These are phyloP conservation scores for Globisporangium camurandrum DNA, from an alignment of 352 stramenopile genomes.

Conservation along the genomic window DNA sequence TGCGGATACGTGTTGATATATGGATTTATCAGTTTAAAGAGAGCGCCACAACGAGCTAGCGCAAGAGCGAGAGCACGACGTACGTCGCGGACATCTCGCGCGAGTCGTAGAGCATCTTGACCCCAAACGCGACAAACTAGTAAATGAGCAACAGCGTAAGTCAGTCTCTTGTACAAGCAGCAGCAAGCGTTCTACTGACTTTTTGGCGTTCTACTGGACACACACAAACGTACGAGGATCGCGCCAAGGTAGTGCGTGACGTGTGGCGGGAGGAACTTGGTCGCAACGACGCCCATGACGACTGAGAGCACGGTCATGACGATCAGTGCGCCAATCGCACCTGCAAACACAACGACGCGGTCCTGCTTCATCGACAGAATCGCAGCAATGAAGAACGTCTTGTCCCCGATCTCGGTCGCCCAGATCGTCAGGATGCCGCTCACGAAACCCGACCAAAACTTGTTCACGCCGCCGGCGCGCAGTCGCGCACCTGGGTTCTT, in stretches of 20 bases:
- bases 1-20: conserved; percentile 10
- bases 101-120: conserved; percentile 90
- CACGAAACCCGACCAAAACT: conserved; percentile 84
- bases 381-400: conserved; percentile 99
- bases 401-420: conserved; percentile 98
- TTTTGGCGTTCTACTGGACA: too few species aligned
- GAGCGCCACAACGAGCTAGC: too few species aligned
- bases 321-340: conserved; percentile 91
- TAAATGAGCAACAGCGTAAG: too few species aligned
- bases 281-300: conserved; percentile 95
- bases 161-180: conserved; percentile 13
- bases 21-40: too few species aligned
- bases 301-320: conserved; percentile 98
- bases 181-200: background rate
- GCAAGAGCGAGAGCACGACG: conserved; percentile 3
- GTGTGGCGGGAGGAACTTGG: conserved; percentile 88
- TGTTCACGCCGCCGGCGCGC: conserved; percentile 39
- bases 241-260: conserved; percentile 96
- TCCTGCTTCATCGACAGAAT: conserved; percentile 96
- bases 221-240: conserved; percentile 44
- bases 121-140: conserved; percentile 97
- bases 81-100: conserved; percentile 77
- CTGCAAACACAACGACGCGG: conserved; percentile 93
- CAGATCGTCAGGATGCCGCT: conserved; percentile 94
- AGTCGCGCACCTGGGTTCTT: conserved; percentile 17